These are phyloP conservation scores for Bryoerythrophyllum caledonicum DNA, from an alignment of 225 moss, liverwort and hornwort genomes.

Conservation along the genomic window DNA sequence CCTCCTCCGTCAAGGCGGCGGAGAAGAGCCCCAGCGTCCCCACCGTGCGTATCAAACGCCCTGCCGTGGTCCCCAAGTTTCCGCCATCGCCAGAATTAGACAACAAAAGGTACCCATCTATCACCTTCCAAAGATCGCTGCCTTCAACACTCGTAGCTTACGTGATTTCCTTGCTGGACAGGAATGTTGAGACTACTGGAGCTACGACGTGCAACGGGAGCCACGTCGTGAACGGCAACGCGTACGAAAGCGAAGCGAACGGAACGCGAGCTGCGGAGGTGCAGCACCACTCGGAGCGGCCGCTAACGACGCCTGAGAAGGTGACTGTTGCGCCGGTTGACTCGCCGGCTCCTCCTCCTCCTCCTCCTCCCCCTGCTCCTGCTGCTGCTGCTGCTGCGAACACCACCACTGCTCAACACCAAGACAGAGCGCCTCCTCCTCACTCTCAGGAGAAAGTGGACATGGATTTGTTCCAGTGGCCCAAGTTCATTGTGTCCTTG, in stretches of 20 bases:
- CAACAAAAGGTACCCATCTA: constrained; percentile 49
- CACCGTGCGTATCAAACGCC: constrained; percentile 54
- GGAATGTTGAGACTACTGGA: constrained; percentile 47
- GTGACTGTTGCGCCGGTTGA: constrained; percentile 30
- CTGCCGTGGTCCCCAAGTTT: constrained; percentile 43
- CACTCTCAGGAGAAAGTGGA: constrained; percentile 62
- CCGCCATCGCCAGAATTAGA: constrained; percentile 37
- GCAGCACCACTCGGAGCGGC: constrained; percentile 39
- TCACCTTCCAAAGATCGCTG: too few species aligned
- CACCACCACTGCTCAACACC: constrained; percentile 43
- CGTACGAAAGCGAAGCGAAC: constrained; percentile 40
- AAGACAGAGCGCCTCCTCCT: constrained; percentile 54
- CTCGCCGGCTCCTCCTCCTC: constrained; percentile 44
- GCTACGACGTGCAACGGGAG: constrained; percentile 26
- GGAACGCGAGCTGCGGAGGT: constrained; percentile 43
- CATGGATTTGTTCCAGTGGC: constrained; percentile 86
- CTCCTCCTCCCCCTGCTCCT: too few species aligned
- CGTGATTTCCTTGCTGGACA: constrained; percentile 25
- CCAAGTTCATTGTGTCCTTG: constrained; percentile 73
- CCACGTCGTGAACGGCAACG: constrained; percentile 37
- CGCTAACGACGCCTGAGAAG: constrained; percentile 49
- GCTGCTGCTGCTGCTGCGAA: constrained; percentile 28
- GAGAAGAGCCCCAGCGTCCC: constrained; percentile 60
- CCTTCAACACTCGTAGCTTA: too few species aligned
- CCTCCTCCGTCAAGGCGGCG: constrained; percentile 69